Base-by-base conservation (phyloP, 2,329 filamentous ascomycete genomes). In the Tolypocladium nubicola region DNA sequence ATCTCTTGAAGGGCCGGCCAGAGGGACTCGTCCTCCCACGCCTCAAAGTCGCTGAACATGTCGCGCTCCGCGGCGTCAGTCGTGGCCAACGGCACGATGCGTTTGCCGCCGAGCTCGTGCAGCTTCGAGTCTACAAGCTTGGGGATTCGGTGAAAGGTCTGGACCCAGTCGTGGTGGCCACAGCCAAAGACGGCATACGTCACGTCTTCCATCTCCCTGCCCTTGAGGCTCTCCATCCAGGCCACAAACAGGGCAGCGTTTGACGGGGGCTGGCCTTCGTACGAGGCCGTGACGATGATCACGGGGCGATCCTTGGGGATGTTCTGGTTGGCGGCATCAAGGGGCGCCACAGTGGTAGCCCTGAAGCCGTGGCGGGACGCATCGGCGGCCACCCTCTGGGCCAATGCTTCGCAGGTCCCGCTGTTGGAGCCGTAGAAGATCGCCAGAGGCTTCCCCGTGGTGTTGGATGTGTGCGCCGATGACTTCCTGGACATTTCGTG, bases 381-480 rank as follows among this genome's bases (percentile, higher is more conserved):
- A 64, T 84, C 79, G 10, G 77, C 75, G 0, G 84, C 84, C 13
- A 90, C 68, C 35, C 80, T 76, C 60, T 86, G 79, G 1, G 87
- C 84, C 52, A 90, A 76, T 1, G 83, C 77, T 68, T 90, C 85
- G 67, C 88, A 91, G 1, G 88, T 91, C 0, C 88, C 88, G 2
- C 83, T 84, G 66, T 90, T 89, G 21, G 85, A 88, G 2, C 88
- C 88, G 65, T 88, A 91, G 49, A 85, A 80, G 23, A 92, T 79
- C n/a, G 80, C 80, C 61, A 92, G 68, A 0, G 76, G 77, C 58
- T 74, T 75, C 26, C 70, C 71, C 14, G 55, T 52, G 39, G 14
- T 45, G 30, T 54, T 35, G 7, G 43, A 21, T 0, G n/a, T 33
- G 16, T 54, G 53, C 10, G 56, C n/a, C 10, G 35, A 40, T 8